Percentiles rank a stretch among this genome's conserved stretches.
These are phyloP conservation scores for Boletus reticulatus DNA, from an alignment of 768 basidiomycete genomes.

Conservation along the genomic window DNA sequence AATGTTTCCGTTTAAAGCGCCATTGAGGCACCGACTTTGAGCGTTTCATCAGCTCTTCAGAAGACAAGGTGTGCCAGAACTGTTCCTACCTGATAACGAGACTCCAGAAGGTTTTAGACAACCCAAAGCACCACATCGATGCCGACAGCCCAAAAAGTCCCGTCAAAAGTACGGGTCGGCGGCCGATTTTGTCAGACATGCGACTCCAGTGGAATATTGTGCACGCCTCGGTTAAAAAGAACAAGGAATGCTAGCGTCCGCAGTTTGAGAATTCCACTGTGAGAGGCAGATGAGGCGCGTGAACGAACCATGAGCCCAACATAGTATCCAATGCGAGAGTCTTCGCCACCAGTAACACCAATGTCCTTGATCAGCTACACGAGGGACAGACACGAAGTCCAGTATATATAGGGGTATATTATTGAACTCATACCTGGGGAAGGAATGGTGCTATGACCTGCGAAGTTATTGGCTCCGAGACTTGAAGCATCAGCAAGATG, in stretches of 20 bases:
- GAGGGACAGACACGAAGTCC: neutral
- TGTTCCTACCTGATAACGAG: slow-evolving; percentile 38
- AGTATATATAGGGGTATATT: neutral
- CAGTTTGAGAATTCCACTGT: neutral
- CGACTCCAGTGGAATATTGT: slow-evolving; percentile 51
- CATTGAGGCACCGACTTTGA: slow-evolving; percentile 43
- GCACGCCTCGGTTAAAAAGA: slow-evolving; percentile 48
- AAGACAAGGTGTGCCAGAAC: neutral
- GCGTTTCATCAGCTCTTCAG: neutral
- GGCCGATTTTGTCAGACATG: slow-evolving; percentile 48
- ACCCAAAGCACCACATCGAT: slow-evolving; percentile 48
- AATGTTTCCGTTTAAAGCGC: slow-evolving; percentile 55
- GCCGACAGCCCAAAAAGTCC: slow-evolving; percentile 44
- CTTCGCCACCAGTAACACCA: slow-evolving; percentile 42
- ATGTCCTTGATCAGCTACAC: slow-evolving; percentile 29
- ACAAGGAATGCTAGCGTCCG: slow-evolving; percentile 41
- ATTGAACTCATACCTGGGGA: slow-evolving; percentile 44
- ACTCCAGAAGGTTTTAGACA: slow-evolving; percentile 46
- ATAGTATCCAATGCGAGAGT: slow-evolving; percentile 45
- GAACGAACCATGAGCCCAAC: slow-evolving; percentile 45
- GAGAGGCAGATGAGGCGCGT: neutral
- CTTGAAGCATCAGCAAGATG: slow-evolving; percentile 65
- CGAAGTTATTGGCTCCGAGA: slow-evolving; percentile 71
- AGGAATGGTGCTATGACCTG: slow-evolving; percentile 76
- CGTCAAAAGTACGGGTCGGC: slow-evolving; percentile 45